phyloP scores from a whole-genome alignment of 2,329 filamentous ascomycete species.

The Stromatinia cepivora region DNA sequence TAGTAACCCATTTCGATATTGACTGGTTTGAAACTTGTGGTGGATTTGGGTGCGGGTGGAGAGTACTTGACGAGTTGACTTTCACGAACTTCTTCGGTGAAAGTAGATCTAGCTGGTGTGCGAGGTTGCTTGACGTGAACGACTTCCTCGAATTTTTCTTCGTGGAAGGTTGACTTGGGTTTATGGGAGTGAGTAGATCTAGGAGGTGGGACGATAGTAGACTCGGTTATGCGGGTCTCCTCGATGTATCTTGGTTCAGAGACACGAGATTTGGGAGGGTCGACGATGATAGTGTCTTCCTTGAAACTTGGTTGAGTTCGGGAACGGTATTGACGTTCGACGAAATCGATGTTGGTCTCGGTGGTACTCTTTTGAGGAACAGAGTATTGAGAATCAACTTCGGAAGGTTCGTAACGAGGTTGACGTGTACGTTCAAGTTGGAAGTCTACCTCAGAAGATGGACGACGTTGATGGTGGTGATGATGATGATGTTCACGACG shows the following conservation, averaged over 20 bases:
- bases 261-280: slow-evolving; percentile 48
- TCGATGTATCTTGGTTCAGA: slow-evolving; percentile 38
- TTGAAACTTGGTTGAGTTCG: slow-evolving; percentile 42
- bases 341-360: slow-evolving; percentile 54
- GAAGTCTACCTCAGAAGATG: slow-evolving; percentile 43
- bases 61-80: slow-evolving; percentile 35
- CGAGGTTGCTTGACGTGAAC: slow-evolving; percentile 39
- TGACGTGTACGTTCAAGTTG: slow-evolving; percentile 43
- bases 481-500: slow-evolving; percentile 30
- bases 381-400: slow-evolving; percentile 33
- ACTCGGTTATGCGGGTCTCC: slow-evolving; percentile 36
- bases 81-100: slow-evolving; percentile 37
- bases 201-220: slow-evolving; percentile 42
- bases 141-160: slow-evolving; percentile 30
- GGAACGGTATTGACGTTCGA: slow-evolving; percentile 66
- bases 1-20: slow-evolving; percentile 71
- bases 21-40: slow-evolving; percentile 27
- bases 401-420: slow-evolving; percentile 40
- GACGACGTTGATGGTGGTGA: slow-evolving; percentile 29
- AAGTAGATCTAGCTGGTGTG: slow-evolving; percentile 28
- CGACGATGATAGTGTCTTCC: slow-evolving; percentile 53
- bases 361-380: slow-evolving; percentile 31
- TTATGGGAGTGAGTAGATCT: slow-evolving; percentile 36
- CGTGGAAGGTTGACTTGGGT: slow-evolving; percentile 28
- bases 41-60: slow-evolving; percentile 27